phyloP scores from a whole-genome alignment of 805 yeast species.

The Monosporozyma servazzii region DNA sequence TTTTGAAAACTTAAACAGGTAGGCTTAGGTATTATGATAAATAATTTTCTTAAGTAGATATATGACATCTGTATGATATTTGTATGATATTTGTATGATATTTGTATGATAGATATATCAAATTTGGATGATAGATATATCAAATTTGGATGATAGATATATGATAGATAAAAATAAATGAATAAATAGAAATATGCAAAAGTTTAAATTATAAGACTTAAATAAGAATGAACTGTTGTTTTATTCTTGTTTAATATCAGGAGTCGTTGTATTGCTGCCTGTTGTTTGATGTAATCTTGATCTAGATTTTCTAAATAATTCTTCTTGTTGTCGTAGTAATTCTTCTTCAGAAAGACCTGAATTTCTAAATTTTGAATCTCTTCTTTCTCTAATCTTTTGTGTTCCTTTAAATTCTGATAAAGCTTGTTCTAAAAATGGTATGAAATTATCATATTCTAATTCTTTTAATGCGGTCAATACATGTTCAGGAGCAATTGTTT shows the following conservation, averaged over 20 bases:
- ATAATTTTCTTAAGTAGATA: neutral
- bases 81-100: too few species aligned
- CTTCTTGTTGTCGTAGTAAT: slow-evolving; percentile 83
- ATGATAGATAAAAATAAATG: neutral
- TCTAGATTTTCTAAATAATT: slow-evolving; percentile 71
- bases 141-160: neutral
- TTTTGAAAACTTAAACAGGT: too few species aligned
- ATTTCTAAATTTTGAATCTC: slow-evolving; percentile 85
- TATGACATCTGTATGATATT: too few species aligned
- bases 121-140: too few species aligned
- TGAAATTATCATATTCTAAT: slow-evolving; percentile 77
- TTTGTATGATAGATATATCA: too few species aligned
- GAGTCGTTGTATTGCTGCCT: neutral
- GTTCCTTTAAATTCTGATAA: slow-evolving; percentile 81
- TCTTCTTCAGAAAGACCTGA: slow-evolving; percentile 92
- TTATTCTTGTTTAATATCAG: neutral
- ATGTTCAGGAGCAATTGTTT: slow-evolving; percentile 94
- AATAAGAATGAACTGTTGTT: neutral
- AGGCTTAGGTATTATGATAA: too few species aligned
- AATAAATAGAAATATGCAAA: too few species aligned
- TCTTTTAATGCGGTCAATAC: slow-evolving; percentile 83
- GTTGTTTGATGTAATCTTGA: slow-evolving; percentile 42
- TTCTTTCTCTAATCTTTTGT: slow-evolving; percentile 80
- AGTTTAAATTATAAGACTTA: too few species aligned
- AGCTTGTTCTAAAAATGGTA: slow-evolving; percentile 71